Evolutionary conservation across 495 filamentous ascomycete genomes (phyloP), one percentile per base, ranked within the genome.

Genomic region (Hypoxylon lenormandii): DNA sequence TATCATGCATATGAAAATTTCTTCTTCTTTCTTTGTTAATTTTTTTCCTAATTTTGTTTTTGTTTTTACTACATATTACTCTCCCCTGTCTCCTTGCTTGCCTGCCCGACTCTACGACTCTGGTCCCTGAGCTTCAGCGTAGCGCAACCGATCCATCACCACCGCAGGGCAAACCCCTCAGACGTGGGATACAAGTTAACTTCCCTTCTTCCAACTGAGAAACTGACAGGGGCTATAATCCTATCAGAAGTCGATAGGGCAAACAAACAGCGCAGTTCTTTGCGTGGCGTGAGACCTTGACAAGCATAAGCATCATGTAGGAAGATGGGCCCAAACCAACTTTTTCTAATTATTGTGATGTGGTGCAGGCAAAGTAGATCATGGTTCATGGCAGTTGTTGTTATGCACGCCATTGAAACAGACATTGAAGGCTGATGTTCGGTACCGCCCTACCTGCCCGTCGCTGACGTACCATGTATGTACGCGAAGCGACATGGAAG

Each of bases 361-460:
- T 64, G 50, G 72, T 69, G 64, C 65, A 72, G 60, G 71, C 50
- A 63, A 72, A 73, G 74, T 56, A 57, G 74, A 76, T 76, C 74
- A 74, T 74, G 63, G 74, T 76, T 76, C 74, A 72, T 76, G 74
- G 74, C 74, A 72, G 42, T 76, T 74, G 50, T 64, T 60, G 38
- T 54, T 30, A 70, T 72, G 65, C 59, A 69, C 54, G 66, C 72
- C 64, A 72, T 72, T 54, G 55, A 70, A 68, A 72, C 68, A 63
- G 72, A 72, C 73, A 58, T 51, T 43, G 40, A 63, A 53, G 58
- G 59, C 59, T 69, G 66, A 59, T 64, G 64, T 71, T 68, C 69
- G 69, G 69, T 68, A 72, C 69, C 37, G 69, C 58, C 69, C 23
- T 59, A 67, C 50, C 36, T 40, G 30, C 60, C 38, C 54, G 62